These are phyloP conservation scores for Colletotrichum godetiae DNA, from an alignment of 2,329 filamentous ascomycete species.

Conservation along the genomic window DNA sequence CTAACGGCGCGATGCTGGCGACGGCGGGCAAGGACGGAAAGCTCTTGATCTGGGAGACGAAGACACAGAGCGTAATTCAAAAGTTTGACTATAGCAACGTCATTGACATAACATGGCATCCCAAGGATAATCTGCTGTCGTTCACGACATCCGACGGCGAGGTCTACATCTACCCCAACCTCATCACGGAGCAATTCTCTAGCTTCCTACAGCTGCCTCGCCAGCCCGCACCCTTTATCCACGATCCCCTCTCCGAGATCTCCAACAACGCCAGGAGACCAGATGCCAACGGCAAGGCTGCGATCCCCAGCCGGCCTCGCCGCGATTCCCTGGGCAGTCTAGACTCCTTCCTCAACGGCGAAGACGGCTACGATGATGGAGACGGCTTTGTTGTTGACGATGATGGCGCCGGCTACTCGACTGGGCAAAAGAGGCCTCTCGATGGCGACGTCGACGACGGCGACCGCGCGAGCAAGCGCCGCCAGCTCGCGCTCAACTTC, in stretches of 20 bases:
- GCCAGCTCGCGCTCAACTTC: constrained; percentile 69
- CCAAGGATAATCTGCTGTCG: constrained; percentile 85
- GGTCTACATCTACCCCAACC: constrained; percentile 87
- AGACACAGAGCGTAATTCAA: constrained; percentile 83
- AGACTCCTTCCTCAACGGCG: constrained; percentile 81
- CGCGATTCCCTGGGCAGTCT: constrained; percentile 79
- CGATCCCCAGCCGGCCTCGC: constrained; percentile 53
- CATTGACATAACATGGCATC: constrained; percentile 90
- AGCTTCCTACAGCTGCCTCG: constrained; percentile 66
- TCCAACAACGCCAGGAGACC: constrained; percentile 72
- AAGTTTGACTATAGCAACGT: constrained; percentile 86
- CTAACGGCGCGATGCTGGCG: constrained; percentile 89
- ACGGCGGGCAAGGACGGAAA: constrained; percentile 76
- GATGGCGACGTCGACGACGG: constrained; percentile 64
- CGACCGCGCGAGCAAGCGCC: constrained; percentile 59
- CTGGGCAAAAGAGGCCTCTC: constrained; percentile 64
- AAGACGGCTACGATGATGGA: constrained; percentile 61
- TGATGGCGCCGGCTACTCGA: constrained; percentile 89
- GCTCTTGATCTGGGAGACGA: constrained; percentile 88
- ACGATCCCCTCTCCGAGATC: constrained; percentile 79
- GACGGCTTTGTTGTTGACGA: constrained; percentile 95
- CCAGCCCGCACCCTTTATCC: constrained; percentile 87
- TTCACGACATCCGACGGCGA: constrained; percentile 95
- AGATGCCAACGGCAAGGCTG: constrained; percentile 40
- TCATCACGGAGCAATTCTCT: constrained; percentile 69